phyloP scores from a whole-genome alignment of 495 filamentous ascomycete genomes.

The Platismatia glauca region DNA sequence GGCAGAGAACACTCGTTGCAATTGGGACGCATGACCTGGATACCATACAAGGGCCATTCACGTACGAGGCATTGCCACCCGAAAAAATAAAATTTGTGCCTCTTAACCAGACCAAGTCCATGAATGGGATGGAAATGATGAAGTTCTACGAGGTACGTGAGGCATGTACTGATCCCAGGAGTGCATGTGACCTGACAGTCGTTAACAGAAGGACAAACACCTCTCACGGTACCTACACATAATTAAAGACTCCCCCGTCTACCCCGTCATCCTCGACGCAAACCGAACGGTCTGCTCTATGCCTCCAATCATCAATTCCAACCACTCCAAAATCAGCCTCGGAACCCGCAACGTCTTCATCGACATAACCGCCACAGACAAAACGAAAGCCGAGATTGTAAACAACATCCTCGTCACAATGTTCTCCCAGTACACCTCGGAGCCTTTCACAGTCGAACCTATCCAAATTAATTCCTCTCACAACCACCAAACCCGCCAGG shows the following conservation, averaged over 20 bases:
- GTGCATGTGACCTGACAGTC: constrained; percentile 16
- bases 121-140: constrained; percentile 89
- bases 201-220: constrained; percentile 63
- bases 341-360: constrained; percentile 90
- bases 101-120: constrained; percentile 78
- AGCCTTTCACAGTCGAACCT: constrained; percentile 89
- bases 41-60: constrained; percentile 88
- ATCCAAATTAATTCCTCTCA: constrained; percentile 84
- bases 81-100: constrained; percentile 85
- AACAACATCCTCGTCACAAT: constrained; percentile 91
- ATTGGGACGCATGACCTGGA: constrained; percentile 97
- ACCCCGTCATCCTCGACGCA: constrained; percentile 92
- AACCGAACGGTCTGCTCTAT: constrained; percentile 83
- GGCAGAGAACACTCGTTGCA: constrained; percentile 83
- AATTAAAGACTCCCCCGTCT: constrained; percentile 84
- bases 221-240: constrained; percentile 80
- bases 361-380: constrained; percentile 93
- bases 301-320: constrained; percentile 94
- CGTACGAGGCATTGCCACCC: constrained; percentile 87
- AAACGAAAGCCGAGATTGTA: constrained; percentile 93
- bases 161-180: background rate
- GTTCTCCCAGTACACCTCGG: constrained; percentile 87
- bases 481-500: constrained; percentile 71
- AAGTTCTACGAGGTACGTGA: constrained; percentile 68
- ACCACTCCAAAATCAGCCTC: constrained; percentile 90